Evolutionary conservation across 768 basidiomycete species (phyloP), one percentile per base, ranked within the genome.

Genomic region (Tylopilus plumbeoviolaceoides): DNA sequence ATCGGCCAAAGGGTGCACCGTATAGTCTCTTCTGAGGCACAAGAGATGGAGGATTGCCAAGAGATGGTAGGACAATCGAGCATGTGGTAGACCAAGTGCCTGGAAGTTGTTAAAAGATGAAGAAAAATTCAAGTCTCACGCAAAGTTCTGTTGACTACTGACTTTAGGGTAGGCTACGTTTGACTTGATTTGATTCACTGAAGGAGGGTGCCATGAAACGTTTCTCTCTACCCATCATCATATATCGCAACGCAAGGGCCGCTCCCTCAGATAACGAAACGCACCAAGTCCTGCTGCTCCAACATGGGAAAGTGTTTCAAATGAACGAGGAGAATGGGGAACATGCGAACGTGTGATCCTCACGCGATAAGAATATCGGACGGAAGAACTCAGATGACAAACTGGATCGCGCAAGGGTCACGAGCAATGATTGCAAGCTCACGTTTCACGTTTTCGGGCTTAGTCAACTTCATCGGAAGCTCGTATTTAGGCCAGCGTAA

Each of bases 91-190:
- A 62, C 64, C 60, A 66, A 23, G 75, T 63, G 72, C 77, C 83
- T 78, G 73, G 58, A 72, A 72, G 72, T 78, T 82, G 83, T 83
- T 83, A 84, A 83, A 84, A 83, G 80, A 83, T 82, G 73, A 11
- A 65, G 40, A 47, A 64, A 44, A 65, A 51, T 12, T 1, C 1
- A 39, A 4, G 8, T 17, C 6, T 7, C 11, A 14, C 2, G 12
- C 25, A 11, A 35, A 21, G 17, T 27, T 17, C 2, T 17, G 41
- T 55, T 63, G 65, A 58, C 48, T 47, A 3, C 6, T 2, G 4
- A 44, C 44, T 75, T 82, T 73, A 81, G 81, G 81, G 81, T 69
- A 56, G 77, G 79, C 56, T 39, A 11, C 14, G 17, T 36, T 23
- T 23, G 23, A 23, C 23, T 23, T 5, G 23, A 23, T 23, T 23